Evolutionary conservation across 1,139 yeast species (phyloP), one percentile per base, ranked within the genome.

Genomic region (Debaryomyces robertsiae): DNA sequence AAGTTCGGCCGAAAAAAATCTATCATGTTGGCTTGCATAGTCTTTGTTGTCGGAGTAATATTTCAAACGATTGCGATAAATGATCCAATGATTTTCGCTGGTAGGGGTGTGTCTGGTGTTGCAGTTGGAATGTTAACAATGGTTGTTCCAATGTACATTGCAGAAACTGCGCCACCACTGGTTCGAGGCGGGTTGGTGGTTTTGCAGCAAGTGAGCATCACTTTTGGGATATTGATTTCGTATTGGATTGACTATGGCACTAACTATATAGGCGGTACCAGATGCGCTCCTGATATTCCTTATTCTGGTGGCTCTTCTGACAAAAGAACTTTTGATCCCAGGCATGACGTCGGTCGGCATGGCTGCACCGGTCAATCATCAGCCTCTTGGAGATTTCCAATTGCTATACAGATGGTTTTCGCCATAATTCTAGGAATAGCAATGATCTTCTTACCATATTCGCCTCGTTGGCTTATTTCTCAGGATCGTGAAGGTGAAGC

Each of bases 381-480:
- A 33, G 38, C 46, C 17, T 11, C 48, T 23, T 49, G 53, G 45
- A 39, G 56, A 27, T 42, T 50, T 35, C 53, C 57, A 19, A 45
- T 52, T 16, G 54, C 54, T 3, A 50, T 53, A 39, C 57, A 53
- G 34, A 46, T 50, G 35, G 40, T 28, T n/a, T 28, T 28, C 7
- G 36, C 36, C 4, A 23, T 32, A 17, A 32, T 32, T 16, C n/a
- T 32, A 15, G 36, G 36, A 23, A 16, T 32, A 23, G 36, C 29
- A 10, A 32, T 32, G 36, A 9, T 28, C 3, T 32, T 32, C 13
- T 50, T 32, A 30, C 77, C 77, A 3, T 77, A 71, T 57, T 69
- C 79, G 6, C 80, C 80, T 9, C 65, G 79, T 50, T 73, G 77
- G 76, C 59, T 73, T 39, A 54, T 73, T 24, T 59, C 63, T 35